Conservation (phyloP, 2,329 filamentous ascomycete genomes). For the Xylariaceae sp. region DNA sequence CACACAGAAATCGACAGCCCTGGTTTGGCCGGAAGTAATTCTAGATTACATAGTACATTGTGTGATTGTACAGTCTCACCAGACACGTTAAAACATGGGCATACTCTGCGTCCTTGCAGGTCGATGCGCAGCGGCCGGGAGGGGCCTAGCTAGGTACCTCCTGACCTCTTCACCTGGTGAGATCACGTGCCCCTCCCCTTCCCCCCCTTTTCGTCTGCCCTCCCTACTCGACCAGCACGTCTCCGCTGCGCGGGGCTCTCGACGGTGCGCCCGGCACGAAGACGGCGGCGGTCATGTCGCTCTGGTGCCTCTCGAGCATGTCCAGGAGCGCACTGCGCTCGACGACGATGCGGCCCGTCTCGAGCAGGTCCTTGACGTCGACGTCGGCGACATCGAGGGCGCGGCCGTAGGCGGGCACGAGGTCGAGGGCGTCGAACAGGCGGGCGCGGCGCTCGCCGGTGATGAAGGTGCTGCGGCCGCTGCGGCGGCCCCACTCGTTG, state of each 20-base stretch:
- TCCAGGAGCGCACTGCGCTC: constrained; percentile 72
- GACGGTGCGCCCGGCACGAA: constrained; percentile 31
- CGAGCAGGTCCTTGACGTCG: constrained; percentile 90
- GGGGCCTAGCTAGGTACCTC: no score
- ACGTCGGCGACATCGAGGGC: constrained; percentile 69
- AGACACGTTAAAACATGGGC: no score
- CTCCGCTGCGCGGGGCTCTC: constrained; percentile 14
- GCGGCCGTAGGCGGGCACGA: constrained; percentile 58
- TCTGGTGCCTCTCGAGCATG: constrained; percentile 66
- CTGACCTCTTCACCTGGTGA: no score
- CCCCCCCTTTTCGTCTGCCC: no score
- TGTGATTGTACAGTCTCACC: no score
- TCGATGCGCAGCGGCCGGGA: no score
- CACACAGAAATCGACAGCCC: no score
- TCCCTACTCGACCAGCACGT: constrained; percentile 22
- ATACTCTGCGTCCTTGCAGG: no score
- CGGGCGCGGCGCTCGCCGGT: constrained; percentile 53
- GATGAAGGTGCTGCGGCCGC: constrained; percentile 69
- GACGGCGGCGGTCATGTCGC: constrained; percentile 50
- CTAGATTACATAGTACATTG: no score
- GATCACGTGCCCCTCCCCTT: no score
- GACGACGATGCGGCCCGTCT: constrained; percentile 76
- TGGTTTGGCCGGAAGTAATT: no score
- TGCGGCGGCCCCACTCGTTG: constrained; percentile 60
- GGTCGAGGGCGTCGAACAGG: constrained; percentile 59